A percentile compares a stretch with the other conserved stretches of the same genome.
Conservation (phyloP, 1,139 yeast genomes). For the Petasospora fabianii region DNA sequence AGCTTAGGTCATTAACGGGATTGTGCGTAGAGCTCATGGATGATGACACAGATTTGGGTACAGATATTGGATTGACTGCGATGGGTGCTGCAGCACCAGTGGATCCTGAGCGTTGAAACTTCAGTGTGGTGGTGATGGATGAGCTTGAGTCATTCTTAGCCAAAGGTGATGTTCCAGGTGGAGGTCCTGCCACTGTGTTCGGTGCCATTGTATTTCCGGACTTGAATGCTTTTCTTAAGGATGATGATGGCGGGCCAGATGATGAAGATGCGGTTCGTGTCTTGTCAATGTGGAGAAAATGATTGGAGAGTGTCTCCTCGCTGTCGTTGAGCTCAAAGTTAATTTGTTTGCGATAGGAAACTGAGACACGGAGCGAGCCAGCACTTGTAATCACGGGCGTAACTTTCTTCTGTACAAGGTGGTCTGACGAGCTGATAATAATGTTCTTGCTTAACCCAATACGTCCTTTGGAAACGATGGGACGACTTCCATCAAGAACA, state of each 20-base stretch:
- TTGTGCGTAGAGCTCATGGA: constrained; percentile 21
- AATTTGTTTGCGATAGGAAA: constrained; percentile 71
- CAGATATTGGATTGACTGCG: constrained; percentile 8
- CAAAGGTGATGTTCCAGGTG: constrained; percentile 16
- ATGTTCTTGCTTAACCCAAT: constrained; percentile 76
- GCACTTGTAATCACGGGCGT: constrained; percentile 68
- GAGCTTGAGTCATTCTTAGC: constrained; percentile 37
- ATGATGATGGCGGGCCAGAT: constrained; percentile 9
- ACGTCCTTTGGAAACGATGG: constrained; percentile 78
- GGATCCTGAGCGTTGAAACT: constrained; percentile 32
- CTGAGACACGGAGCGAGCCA: constrained; percentile 72
- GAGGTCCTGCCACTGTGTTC: constrained; percentile 18
- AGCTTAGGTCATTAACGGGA: constrained; percentile 26
- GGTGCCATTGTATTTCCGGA: constrained; percentile 12
- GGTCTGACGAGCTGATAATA: constrained; percentile 38
- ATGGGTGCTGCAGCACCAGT: constrained; percentile 10
- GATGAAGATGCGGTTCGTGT: constrained; percentile 6
- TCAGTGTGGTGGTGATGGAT: constrained; percentile 32
- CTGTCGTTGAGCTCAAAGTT: constrained; percentile 65
- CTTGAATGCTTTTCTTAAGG: constrained; percentile 21
- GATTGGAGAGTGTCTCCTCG: constrained; percentile 59
- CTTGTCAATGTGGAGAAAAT: constrained; percentile 48
- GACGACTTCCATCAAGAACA: constrained; percentile 69
- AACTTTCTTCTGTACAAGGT: constrained; percentile 57
- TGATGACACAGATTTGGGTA: constrained; percentile 34